These are phyloP conservation scores for Myxozyma geophila DNA, from an alignment of 805 yeast genomes.

Conservation along the genomic window DNA sequence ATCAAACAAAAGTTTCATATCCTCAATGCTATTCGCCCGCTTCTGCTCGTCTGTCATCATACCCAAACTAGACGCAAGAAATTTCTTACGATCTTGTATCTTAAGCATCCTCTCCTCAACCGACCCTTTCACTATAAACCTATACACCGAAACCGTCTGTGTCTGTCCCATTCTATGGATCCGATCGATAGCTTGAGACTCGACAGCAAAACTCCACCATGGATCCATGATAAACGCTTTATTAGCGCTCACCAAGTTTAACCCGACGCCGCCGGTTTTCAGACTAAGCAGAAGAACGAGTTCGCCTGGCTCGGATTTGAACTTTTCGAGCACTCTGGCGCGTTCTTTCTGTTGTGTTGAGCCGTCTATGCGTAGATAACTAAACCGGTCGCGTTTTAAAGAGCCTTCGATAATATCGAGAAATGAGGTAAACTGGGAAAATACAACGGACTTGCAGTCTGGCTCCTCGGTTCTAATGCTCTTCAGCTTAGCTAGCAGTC, in stretches of 20 bases:
- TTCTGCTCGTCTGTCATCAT: conserved; percentile 46
- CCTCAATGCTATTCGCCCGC: conserved; percentile 45
- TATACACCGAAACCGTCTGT: conserved; percentile 65
- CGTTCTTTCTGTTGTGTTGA: conserved; percentile 69
- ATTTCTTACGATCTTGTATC: conserved; percentile 77
- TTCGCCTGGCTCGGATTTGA: conserved; percentile 48
- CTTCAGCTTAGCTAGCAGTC: conserved; percentile 64
- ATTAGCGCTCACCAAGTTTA: conserved; percentile 83
- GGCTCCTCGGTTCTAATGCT: conserved; percentile 59
- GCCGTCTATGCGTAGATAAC: conserved; percentile 80
- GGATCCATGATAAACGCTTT: conserved; percentile 92
- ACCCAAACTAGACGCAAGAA: conserved; percentile 45
- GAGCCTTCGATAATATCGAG: conserved; percentile 74
- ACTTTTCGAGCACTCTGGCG: conserved; percentile 60
- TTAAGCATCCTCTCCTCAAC: conserved; percentile 87
- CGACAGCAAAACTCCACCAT: conserved; percentile 88
- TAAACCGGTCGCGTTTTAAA: conserved; percentile 56
- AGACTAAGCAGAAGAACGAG: conserved; percentile 70
- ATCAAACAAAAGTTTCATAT: conserved; percentile 45
- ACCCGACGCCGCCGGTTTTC: conserved; percentile 94
- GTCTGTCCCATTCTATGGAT: conserved; percentile 89
- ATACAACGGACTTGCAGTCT: conserved; percentile 78
- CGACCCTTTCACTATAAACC: conserved; percentile 81
- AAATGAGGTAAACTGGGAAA: conserved; percentile 87
- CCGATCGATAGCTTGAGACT: conserved; percentile 51